Percentiles rank a stretch among this genome's conserved stretches.
Evolutionary conservation across 371 early-diverging fungal species (phyloP).

Genomic region (Capniomyces stellatus): DNA sequence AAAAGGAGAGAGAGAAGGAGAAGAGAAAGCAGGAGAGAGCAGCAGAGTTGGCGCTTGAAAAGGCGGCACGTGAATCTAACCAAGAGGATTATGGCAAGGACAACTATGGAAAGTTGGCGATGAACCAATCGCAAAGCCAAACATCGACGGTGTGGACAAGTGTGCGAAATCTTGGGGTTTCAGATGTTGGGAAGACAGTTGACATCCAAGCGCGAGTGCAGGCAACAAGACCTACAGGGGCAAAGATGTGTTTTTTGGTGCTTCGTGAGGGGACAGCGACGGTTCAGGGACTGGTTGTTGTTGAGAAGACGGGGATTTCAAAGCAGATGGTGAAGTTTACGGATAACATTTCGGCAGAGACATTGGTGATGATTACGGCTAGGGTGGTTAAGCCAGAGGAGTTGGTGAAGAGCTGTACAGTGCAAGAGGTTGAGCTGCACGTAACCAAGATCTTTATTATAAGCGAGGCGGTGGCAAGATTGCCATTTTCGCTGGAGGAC

Average conservation of each 20-base stretch:
- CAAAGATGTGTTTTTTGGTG: constrained; percentile 82
- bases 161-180: constrained; percentile 35
- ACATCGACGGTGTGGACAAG: constrained; percentile 23
- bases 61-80: constrained; percentile 59
- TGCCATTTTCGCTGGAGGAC: constrained; percentile 95
- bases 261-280: constrained; percentile 76
- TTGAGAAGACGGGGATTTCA: constrained; percentile 53
- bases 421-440: constrained; percentile 74
- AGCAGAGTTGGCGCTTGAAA: constrained; percentile 66
- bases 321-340: constrained; percentile 94
- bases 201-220: constrained; percentile 81
- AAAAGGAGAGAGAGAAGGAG: constrained; percentile 80
- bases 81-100: constrained; percentile 55
- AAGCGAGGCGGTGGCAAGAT: constrained; percentile 56
- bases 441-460: constrained; percentile 55
- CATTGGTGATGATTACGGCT: constrained; percentile 74
- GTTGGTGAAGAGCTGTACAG: constrained; percentile 79
- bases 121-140: constrained; percentile 70
- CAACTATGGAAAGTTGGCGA: constrained; percentile 70
- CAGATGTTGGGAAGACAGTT: constrained; percentile 53
- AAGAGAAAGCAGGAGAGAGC: constrained; percentile 55
- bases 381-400: constrained; percentile 57
- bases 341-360: constrained; percentile 62
- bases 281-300: constrained; percentile 68
- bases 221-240: constrained; percentile 65